Conservation (phyloP, 1,284 basidiomycete genomes). For the Marasmius sp. region DNA sequence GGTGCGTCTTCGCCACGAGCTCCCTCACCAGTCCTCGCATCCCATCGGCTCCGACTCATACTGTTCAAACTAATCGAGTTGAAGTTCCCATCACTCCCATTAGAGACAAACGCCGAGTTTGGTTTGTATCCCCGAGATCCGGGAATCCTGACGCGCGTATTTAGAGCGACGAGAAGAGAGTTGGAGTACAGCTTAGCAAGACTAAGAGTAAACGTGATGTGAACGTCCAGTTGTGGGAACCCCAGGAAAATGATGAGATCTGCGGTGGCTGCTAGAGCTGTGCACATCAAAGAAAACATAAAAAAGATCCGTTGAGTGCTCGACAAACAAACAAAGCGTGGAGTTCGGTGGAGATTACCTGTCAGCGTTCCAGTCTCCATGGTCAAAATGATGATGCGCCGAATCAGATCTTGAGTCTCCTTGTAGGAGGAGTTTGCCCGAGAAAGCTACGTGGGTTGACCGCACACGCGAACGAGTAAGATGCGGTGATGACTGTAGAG, state of each 20-base stretch:
- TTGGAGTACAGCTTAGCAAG: constrained; percentile 31
- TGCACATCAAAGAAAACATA: neutral
- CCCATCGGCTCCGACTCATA: no score
- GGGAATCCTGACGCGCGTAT: neutral
- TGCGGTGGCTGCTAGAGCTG: constrained; percentile 26
- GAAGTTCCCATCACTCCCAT: no score
- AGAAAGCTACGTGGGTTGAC: constrained; percentile 15
- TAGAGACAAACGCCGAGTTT: no score
- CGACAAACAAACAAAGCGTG: neutral
- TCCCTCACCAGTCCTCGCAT: no score
- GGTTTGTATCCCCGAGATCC: no score
- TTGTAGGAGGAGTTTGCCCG: constrained; percentile 19
- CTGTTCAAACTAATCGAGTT: no score
- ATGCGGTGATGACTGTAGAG: neutral
- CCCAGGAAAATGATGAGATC: constrained; percentile 25
- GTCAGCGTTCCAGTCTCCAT: constrained; percentile 24
- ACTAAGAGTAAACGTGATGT: constrained; percentile 23
- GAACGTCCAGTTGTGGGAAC: constrained; percentile 23
- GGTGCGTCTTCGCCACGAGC: no score
- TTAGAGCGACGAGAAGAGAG: constrained; percentile 21
- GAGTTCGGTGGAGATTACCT: constrained; percentile 8
- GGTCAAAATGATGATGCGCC: constrained; percentile 20
- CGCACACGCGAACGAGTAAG: neutral
- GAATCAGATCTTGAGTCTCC: constrained; percentile 19
- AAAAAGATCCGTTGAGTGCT: no score